These are phyloP conservation scores for Ophiostoma piceae DNA, from an alignment of 2,329 filamentous ascomycete species.

Conservation along the genomic window DNA sequence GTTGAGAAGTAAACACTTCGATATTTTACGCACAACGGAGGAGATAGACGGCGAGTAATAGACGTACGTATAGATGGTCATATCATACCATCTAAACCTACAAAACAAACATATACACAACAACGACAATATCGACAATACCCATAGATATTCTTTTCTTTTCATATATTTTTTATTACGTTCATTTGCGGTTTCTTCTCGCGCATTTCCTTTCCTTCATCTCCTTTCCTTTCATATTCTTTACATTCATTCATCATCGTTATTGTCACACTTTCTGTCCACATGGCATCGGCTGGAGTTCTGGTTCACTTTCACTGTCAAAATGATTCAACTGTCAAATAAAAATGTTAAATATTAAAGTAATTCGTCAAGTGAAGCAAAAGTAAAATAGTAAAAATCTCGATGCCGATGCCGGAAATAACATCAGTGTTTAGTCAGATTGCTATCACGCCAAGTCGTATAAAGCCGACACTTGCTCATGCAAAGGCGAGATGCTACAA, in stretches of 20 bases:
- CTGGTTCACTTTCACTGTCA: not conserved
- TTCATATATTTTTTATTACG: not conserved
- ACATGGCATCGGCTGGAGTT: slow-evolving; percentile 11
- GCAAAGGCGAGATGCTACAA: not conserved
- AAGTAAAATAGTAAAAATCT: not conserved
- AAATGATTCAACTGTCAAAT: not conserved
- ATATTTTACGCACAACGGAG: not conserved
- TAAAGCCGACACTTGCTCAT: not conserved
- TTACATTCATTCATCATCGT: slow-evolving; percentile 8
- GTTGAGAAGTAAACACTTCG: not conserved
- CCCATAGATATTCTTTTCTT: not conserved
- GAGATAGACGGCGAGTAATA: not conserved
- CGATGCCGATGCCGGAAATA: not conserved
- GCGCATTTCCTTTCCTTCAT: not conserved
- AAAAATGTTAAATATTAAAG: not conserved
- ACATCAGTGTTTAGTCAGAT: not conserved
- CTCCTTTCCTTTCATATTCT: not conserved
- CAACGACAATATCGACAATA: slow-evolving; percentile 9
- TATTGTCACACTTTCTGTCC: not conserved
- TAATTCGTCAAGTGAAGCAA: not conserved
- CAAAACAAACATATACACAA: slow-evolving; percentile 1
- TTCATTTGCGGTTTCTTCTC: not conserved
- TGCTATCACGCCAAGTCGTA: not conserved
- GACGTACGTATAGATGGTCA: not conserved
- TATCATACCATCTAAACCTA: not conserved